Percentiles rank a stretch among this genome's conserved stretches.
Conservation (phyloP, 768 basidiomycete species). For the Dendrothele bispora region DNA sequence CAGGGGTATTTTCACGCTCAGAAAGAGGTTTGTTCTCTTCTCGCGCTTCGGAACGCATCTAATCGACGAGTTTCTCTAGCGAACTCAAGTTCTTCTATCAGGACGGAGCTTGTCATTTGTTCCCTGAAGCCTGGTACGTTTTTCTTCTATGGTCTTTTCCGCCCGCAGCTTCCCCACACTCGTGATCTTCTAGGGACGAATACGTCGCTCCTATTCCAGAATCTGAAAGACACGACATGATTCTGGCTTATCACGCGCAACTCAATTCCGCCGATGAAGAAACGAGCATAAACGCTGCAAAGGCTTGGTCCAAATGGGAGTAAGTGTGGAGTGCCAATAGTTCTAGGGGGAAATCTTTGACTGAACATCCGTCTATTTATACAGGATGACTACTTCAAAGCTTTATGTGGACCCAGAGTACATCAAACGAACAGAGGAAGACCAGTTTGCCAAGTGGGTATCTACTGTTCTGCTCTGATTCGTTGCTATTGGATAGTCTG, state of each 20-base stretch:
- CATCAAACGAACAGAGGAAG: slow-evolving; percentile 67
- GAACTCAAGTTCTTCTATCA: slow-evolving; percentile 95
- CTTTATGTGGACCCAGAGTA: slow-evolving; percentile 68
- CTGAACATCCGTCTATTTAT: not conserved
- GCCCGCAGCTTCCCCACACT: not conserved
- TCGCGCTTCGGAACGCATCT: not conserved
- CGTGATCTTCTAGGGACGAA: slow-evolving; percentile 60
- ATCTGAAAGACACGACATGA: slow-evolving; percentile 73
- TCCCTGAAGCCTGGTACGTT: slow-evolving; percentile 82
- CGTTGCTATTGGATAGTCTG: slow-evolving; percentile 4
- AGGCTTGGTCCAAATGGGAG: slow-evolving; percentile 93
- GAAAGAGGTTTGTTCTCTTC: slow-evolving; percentile 58
- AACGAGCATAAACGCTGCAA: slow-evolving; percentile 67
- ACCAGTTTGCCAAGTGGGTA: slow-evolving; percentile 73
- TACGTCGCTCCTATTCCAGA: slow-evolving; percentile 82
- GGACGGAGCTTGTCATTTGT: slow-evolving; percentile 76
- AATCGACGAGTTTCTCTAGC: slow-evolving; percentile 27
- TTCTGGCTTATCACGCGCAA: slow-evolving; percentile 80
- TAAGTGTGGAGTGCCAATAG: slow-evolving; percentile 36
- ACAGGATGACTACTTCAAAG: slow-evolving; percentile 81
- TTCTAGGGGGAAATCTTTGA: not conserved
- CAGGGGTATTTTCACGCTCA: slow-evolving; percentile 87
- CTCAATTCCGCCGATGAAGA: slow-evolving; percentile 72
- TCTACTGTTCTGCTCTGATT: slow-evolving; percentile 1
- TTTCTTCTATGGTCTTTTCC: slow-evolving; percentile 5